Conservation (phyloP, 108 stramenopile species). For the Poteriospumella lacustris region DNA sequence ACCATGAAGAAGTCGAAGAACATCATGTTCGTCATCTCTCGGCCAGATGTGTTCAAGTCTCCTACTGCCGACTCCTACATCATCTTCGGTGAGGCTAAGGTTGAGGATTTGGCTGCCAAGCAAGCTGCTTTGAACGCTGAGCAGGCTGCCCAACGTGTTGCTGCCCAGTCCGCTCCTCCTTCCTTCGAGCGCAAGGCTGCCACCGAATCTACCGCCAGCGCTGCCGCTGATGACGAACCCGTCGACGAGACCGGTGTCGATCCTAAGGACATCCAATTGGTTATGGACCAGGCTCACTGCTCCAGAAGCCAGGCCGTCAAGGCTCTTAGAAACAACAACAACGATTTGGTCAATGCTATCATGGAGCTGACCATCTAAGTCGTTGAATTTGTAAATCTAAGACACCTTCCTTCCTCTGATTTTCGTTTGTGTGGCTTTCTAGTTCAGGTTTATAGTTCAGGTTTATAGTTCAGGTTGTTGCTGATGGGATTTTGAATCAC, state of each 20-base stretch:
- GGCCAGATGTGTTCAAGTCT: conserved; percentile 90
- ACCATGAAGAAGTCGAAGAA: conserved; percentile 93
- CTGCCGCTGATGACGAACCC: conserved; percentile 58
- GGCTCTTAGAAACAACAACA: conserved; percentile 87
- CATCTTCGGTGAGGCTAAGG: conserved; percentile 97
- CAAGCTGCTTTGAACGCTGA: conserved; percentile 74
- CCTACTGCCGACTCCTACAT: conserved; percentile 89
- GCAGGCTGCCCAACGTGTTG: conserved; percentile 56
- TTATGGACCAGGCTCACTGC: conserved; percentile 82
- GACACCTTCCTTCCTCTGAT: too few relatives aligned
- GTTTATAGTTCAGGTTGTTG: too few relatives aligned
- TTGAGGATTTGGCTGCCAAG: conserved; percentile 79
- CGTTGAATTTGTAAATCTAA: too few relatives aligned
- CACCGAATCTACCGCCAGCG: conserved; percentile 32
- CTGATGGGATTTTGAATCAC: too few relatives aligned
- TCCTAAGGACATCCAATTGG: conserved; percentile 90
- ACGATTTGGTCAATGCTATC: conserved; percentile 93
- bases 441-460: too few relatives aligned
- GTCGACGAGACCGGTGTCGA: conserved; percentile 90
- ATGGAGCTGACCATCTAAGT: conserved; percentile 88
- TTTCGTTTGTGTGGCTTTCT: too few relatives aligned
- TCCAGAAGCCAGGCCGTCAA: conserved; percentile 78
- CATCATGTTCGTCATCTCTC: conserved; percentile 86
- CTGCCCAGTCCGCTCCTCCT: conserved; percentile 14
- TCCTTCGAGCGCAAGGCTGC: conserved; percentile 31